Conservation (phyloP, 2,329 filamentous ascomycete species). For the Ceratocystis alfenasii region DNA sequence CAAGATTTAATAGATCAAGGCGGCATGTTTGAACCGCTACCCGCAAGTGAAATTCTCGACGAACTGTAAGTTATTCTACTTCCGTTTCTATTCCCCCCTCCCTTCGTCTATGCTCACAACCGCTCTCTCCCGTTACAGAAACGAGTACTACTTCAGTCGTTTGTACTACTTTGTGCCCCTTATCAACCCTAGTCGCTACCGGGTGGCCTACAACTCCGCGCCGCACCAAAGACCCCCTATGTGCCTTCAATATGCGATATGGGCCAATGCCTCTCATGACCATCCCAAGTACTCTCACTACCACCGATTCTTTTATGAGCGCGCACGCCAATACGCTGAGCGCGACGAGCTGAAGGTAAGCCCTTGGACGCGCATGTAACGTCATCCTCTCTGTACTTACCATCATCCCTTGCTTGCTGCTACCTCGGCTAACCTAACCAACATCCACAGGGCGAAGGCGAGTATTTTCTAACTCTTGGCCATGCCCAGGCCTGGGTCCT, state of each 20-base stretch:
- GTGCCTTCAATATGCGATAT: slow-evolving; percentile 75
- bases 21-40: slow-evolving; percentile 70
- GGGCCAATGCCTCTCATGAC: slow-evolving; percentile 63
- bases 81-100: neutral
- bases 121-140: slow-evolving; percentile 34
- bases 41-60: slow-evolving; percentile 66
- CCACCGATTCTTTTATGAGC: slow-evolving; percentile 67
- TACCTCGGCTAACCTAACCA: neutral
- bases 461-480: slow-evolving; percentile 63
- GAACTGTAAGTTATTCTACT: slow-evolving; percentile 50
- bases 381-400: neutral
- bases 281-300: slow-evolving; percentile 60
- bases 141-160: slow-evolving; percentile 62
- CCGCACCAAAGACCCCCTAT: slow-evolving; percentile 69
- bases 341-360: slow-evolving; percentile 66
- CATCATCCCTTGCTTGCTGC: neutral
- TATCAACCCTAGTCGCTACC: slow-evolving; percentile 64
- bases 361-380: neutral
- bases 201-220: slow-evolving; percentile 58
- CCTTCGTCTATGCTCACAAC: neutral
- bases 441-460: slow-evolving; percentile 51
- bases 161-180: slow-evolving; percentile 63
- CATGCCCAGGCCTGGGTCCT: slow-evolving; percentile 74
- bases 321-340: slow-evolving; percentile 72
- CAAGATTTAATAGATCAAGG: slow-evolving; percentile 59